Evolutionary conservation across 352 stramenopile species (phyloP), one percentile per base, ranked within the genome.

Genomic region (Globisporangium ultimum): DNA sequence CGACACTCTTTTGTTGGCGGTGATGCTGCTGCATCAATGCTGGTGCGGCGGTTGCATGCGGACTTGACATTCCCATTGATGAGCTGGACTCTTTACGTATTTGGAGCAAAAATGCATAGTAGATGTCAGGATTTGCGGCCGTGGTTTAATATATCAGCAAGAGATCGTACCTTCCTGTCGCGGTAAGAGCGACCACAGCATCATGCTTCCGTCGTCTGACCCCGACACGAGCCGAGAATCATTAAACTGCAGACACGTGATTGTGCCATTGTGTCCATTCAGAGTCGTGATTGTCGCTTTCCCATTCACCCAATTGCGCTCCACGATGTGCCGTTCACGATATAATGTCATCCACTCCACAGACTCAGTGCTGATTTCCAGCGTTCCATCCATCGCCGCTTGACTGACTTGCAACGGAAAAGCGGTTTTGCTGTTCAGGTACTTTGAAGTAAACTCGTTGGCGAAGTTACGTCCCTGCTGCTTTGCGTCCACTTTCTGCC

Each of bases 191-290:
- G 62, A 67, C 66, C 62, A 73, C 15, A 73, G 58, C 66, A 73
- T 73, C 56, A 73, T 63, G 47, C 66, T 73, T 17, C 66, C 66
- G 20, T 73, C 66, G 32, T 73, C 66, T 10, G 66, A 73, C 0
- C 66, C 66, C 15, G 66, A 70, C 10, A 73, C 66, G 43, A 70
- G 36, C 15, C 43, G 20, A 12, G 42, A 43, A 17, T 64, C 62
- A 22, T 58, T 61, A 38, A 73, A 73, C 51, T 70, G 53, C 7
- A 73, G 53, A 24, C 66, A 73, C 17, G 61, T 73, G 45, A 73
- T 55, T 0, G 66, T 73, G 11, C 66, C 66, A 13, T 43, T 63
- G 60, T 73, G 66, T 0, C 66, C 62, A 14, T 61, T 67, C 18
- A 73, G 55, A 6, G 66, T 73, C 13, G 66, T 70, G 34, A 73